A percentile compares a stretch with the other conserved stretches of the same genome.
phyloP scores from a whole-genome alignment of 768 basidiomycete species.

The Mycena capillaripes region DNA sequence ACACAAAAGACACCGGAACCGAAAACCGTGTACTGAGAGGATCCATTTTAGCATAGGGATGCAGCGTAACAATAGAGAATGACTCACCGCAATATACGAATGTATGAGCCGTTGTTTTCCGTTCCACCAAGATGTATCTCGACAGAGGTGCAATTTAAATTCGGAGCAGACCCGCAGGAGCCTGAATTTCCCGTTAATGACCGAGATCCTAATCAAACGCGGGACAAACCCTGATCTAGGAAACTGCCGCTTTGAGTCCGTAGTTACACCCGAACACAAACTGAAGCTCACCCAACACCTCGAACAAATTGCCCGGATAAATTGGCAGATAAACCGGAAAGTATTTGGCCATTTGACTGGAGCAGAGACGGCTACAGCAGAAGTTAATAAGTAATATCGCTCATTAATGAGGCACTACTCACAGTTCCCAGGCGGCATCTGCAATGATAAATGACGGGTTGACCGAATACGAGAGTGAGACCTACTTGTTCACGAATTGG shows the following conservation, averaged over 20 bases:
- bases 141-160: background rate
- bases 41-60: background rate
- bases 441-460: background rate
- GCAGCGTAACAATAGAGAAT: background rate
- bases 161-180: background rate
- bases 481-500: background rate
- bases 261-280: no score
- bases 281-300: background rate
- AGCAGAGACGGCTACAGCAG: background rate
- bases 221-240: background rate
- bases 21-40: background rate
- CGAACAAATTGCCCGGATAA: background rate
- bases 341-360: background rate
- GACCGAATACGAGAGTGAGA: no score
- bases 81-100: conserved; percentile 15
- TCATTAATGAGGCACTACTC: background rate
- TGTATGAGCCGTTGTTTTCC: background rate
- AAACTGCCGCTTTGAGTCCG: background rate
- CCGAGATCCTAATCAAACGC: background rate
- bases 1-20: conserved; percentile 1
- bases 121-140: conserved; percentile 4
- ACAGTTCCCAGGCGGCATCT: conserved; percentile 1
- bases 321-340: background rate
- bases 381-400: background rate
- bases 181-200: background rate